Conservation (phyloP, 176 grass and related monocot genomes). For the Urochloa ruziziensis region DNA sequence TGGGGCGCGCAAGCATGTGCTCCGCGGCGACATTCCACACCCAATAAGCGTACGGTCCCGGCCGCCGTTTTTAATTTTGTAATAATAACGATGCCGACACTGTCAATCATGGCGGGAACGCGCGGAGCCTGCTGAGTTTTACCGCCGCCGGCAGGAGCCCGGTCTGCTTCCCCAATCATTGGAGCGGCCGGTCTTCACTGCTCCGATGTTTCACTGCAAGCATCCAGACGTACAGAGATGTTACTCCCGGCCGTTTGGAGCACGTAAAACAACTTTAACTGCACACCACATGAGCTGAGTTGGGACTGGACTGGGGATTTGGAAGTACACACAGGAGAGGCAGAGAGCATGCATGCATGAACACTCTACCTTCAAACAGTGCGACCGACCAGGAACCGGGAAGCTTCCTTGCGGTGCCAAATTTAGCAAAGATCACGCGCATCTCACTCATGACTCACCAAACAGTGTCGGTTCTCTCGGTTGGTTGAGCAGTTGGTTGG, state of each 20-base stretch:
- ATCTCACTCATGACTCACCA: background rate
- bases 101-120: constrained; percentile 5
- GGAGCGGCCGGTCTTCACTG: too few species aligned
- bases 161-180: background rate
- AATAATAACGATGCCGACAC: constrained; percentile 17
- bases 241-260: too few species aligned
- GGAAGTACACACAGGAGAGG: background rate
- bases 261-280: too few species aligned
- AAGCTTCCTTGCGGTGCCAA: background rate
- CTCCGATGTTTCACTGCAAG: too few species aligned
- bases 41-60: background rate
- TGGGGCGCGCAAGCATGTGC: constrained; percentile 30
- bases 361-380: background rate
- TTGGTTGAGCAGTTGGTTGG: background rate
- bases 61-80: background rate
- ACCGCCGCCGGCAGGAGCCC: background rate
- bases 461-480: background rate
- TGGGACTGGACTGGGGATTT: too few species aligned
- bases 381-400: background rate
- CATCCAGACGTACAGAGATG: too few species aligned
- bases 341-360: too few species aligned
- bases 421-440: background rate
- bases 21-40: background rate
- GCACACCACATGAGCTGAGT: too few species aligned
- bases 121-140: too few species aligned